These are phyloP conservation scores for Cucumis melo DNA, from an alignment of 306 rosid genomes.

Conservation along the genomic window DNA sequence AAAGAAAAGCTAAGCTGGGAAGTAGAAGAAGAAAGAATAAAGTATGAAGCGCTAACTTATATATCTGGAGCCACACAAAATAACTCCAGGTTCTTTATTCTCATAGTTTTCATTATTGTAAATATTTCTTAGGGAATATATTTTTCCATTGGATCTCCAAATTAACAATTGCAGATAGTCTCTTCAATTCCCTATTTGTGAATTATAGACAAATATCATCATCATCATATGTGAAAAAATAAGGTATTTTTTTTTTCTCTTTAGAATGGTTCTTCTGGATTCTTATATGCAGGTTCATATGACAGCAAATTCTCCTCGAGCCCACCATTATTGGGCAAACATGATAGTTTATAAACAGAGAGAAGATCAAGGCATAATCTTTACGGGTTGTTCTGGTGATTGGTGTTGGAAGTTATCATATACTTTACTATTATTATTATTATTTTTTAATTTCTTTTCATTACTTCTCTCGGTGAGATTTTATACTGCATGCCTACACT, in stretches of 20 bases:
- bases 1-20: background rate
- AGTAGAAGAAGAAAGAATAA: conserved; percentile 1
- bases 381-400: background rate
- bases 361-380: background rate
- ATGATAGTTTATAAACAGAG: background rate
- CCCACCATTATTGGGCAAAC: background rate
- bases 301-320: background rate
- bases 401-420: no score
- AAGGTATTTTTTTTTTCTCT: background rate
- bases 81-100: conserved; percentile 7
- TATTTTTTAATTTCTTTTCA: no score
- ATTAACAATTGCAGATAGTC: conserved; percentile 2
- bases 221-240: background rate
- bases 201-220: background rate
- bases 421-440: no score
- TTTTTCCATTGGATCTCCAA: conserved; percentile 2
- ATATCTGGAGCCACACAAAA: conserved; percentile 6
- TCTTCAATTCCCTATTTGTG: background rate
- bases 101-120: conserved; percentile 6
- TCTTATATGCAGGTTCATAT: background rate
- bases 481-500: no score
- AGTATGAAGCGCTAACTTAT: background rate
- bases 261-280: background rate
- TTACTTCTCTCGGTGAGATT: no score
- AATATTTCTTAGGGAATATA: background rate